A percentile compares a stretch with the other conserved stretches of the same genome.
Conservation (phyloP, 345 rosid species). For the Acer negundo region DNA sequence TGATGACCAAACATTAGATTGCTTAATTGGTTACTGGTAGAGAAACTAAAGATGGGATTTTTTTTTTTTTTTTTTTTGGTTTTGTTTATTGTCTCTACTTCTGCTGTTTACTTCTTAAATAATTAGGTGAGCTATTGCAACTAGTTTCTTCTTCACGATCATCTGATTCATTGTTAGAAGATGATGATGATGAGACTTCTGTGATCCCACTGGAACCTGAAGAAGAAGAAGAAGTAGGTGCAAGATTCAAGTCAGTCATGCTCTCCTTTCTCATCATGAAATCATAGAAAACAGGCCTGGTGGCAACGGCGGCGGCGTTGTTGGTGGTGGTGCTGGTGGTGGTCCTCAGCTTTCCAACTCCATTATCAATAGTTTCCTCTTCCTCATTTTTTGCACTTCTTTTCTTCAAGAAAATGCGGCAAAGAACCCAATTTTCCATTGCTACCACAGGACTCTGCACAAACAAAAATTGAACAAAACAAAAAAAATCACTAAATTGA, state of each 20-base stretch:
- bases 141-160: conserved; percentile 75
- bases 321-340: conserved; percentile 13
- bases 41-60: conserved; percentile 12
- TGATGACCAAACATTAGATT: conserved; percentile 28
- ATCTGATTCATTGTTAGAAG: conserved; percentile 43
- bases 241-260: conserved; percentile 60
- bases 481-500: conserved; percentile 7
- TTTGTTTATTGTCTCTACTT: conserved; percentile 23
- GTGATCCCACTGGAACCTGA: conserved; percentile 92
- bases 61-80: not conserved
- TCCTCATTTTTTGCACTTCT: conserved; percentile 57
- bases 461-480: not conserved
- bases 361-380: conserved; percentile 36
- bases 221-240: conserved; percentile 55
- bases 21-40: conserved; percentile 36
- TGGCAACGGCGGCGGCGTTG: not conserved
- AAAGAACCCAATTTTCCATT: conserved; percentile 83
- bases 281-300: conserved; percentile 72
- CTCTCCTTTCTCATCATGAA: conserved; percentile 69
- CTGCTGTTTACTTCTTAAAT: conserved; percentile 53
- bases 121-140: conserved; percentile 61
- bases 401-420: conserved; percentile 92
- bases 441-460: conserved; percentile 46
- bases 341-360: conserved; percentile 29
- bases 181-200: conserved; percentile 34